A percentile compares a stretch with the other conserved stretches of the same genome.
Conservation (phyloP, 108 stramenopile species). For the Aurantiochytrium sp. region DNA sequence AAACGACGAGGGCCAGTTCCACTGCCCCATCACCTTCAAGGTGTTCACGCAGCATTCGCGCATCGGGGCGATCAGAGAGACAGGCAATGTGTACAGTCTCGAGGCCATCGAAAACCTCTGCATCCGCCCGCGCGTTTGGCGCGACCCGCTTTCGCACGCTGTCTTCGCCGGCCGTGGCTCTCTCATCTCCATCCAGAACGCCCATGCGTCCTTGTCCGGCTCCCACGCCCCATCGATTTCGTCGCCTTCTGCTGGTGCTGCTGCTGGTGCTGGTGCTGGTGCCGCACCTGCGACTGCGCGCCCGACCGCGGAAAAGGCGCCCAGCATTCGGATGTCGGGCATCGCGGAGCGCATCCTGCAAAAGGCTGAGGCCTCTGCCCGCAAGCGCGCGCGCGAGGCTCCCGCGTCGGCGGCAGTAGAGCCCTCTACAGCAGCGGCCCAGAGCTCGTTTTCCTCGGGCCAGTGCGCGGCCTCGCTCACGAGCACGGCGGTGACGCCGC, state of each 20-base stretch:
- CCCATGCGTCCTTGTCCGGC: neutral
- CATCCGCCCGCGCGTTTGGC: neutral
- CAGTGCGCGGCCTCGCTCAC: constrained; percentile 70
- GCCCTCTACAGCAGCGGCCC: neutral
- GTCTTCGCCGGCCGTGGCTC: neutral
- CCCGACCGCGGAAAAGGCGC: neutral
- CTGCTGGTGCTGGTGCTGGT: too few relatives aligned
- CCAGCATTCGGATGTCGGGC: constrained; percentile 34
- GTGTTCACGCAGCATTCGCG: constrained; percentile 78
- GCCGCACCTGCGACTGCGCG: too few relatives aligned
- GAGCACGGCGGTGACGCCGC: constrained; percentile 57
- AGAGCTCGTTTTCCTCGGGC: constrained; percentile 58
- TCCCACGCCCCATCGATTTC: too few relatives aligned
- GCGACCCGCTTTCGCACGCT: neutral
- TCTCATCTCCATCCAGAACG: neutral
- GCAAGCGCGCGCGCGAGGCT: neutral
- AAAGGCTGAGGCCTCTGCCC: neutral
- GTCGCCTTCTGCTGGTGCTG: too few relatives aligned
- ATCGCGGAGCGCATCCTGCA: neutral
- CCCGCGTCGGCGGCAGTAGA: neutral
- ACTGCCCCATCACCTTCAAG: constrained; percentile 93
- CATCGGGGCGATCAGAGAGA: constrained; percentile 73
- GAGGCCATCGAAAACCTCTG: neutral
- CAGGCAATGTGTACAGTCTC: constrained; percentile 55
- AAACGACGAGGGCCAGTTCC: constrained; percentile 80